Base-by-base conservation (phyloP, 2,329 filamentous ascomycete species). In the Neocucurbitaria cava region DNA sequence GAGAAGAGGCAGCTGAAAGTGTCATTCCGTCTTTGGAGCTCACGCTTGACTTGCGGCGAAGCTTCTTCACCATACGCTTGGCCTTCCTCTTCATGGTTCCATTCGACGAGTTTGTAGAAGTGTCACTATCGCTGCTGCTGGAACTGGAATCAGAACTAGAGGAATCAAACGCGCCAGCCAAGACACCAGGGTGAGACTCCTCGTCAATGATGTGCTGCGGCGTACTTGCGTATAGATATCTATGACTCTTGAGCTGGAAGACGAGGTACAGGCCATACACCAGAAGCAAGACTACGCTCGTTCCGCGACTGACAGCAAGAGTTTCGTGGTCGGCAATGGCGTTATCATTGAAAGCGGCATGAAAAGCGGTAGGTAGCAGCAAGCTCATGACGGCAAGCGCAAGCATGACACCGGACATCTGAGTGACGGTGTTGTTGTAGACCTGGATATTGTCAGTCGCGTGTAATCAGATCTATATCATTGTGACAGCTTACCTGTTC, bases 361-460 rank as follows among this genome's bases (percentile, higher is more conserved):
- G 92, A 74, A 97, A 97, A 4, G 93, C 93, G 30, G 93, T 96
- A 82, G 93, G 92, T 11, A 97, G 78, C 23, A 96, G 84, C 20
- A 96, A 81, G 79, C 92, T 96, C 77, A 91, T 93, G 56, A 96
- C 93, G 70, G 90, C 93, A 76, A 96, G 77, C 80, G 91, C 96
- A 64, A 97, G 85, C 65, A 97, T 82, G 78, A 92, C 96, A 46
- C 93, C 93, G 73, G 92, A 96, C 91, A 96, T 96, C 74, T 97
- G 92, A 0, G 92, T 96, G 54, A 96, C 91, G 20, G 91, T 96
- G 77, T 88, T 95, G 78, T 96, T 97, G 79, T 96, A 97, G 59
- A 97, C 88, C 85, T 90, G 49, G 0, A 10, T 23, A 31, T 8
- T 2, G 51, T 71, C 58, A 69, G 64, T 51, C 44, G 28, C 10